These are phyloP conservation scores for Pythium rishiriense DNA, from an alignment of 352 stramenopile genomes.

Conservation along the genomic window DNA sequence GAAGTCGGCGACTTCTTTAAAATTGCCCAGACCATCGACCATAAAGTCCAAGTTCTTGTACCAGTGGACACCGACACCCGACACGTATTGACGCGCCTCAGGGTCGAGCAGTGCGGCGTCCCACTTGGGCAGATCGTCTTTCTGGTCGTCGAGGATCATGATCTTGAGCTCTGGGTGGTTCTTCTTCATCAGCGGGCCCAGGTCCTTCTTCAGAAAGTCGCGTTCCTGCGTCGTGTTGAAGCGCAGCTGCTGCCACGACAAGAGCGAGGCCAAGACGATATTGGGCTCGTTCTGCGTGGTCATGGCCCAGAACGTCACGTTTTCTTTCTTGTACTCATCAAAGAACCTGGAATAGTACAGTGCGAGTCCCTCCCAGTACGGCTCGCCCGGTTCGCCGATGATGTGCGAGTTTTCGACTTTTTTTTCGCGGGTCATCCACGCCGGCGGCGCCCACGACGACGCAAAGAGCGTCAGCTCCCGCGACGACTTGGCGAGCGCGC, in stretches of 20 bases:
- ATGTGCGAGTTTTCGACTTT: conserved; percentile 56
- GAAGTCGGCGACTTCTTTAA: conserved; percentile 49
- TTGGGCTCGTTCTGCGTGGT: conserved; percentile 87
- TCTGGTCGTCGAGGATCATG: conserved; percentile 90
- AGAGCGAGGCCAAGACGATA: conserved; percentile 26
- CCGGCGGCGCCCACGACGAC: conserved; percentile 80
- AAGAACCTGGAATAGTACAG: conserved; percentile 86
- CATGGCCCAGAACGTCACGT: conserved; percentile 75
- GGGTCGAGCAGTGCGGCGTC: conserved; percentile 45
- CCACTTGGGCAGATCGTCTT: conserved; percentile 50
- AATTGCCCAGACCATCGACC: conserved; percentile 42
- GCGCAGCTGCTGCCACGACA: conserved; percentile 60
- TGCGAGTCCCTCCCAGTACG: conserved; percentile 74
- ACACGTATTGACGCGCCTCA: conserved; percentile 69
- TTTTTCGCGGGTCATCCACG: conserved; percentile 87
- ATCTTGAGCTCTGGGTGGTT: conserved; percentile 63
- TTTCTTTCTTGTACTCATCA: conserved; percentile 70
- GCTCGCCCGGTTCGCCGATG: conserved; percentile 49
- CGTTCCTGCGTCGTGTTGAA: conserved; percentile 44
- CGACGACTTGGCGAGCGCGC: conserved; percentile 42
- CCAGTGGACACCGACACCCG: conserved; percentile 87
- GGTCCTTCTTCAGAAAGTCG: conserved; percentile 76
- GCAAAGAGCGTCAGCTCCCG: conserved; percentile 69
- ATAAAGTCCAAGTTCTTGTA: conserved; percentile 71
- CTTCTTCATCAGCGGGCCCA: conserved; percentile 62